Evolutionary conservation across 345 rosid genomes (phyloP), one percentile per base, ranked within the genome.

Genomic region (Linum trigynum): DNA sequence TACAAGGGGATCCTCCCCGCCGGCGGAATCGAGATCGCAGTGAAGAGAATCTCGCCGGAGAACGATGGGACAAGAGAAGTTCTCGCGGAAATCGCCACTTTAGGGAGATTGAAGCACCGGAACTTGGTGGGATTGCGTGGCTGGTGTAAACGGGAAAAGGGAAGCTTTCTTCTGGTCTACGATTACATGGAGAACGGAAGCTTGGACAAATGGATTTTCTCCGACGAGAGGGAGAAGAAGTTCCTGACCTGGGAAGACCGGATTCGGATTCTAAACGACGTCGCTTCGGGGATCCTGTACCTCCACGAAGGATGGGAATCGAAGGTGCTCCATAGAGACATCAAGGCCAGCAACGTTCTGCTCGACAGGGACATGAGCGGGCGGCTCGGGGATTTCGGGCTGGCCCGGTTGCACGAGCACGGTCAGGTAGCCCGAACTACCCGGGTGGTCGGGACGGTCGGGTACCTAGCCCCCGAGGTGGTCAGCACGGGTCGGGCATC

Each of bases 151-250:
- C 79, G 73, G 72, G 92, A 84, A 39, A 72, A 64, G 63, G 98
- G 95, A 17, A 76, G 58, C 15, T 84, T 92, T 77, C 79, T 92
- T 85, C 67, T 91, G 71, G 64, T 89, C 0, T 92, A 87, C 72
- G 98, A 83, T 78, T 91, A 85, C 70, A 84, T 84, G 90, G 90
- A 82, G 70, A 91, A 85, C 65, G 91, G 96, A 38, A 87, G 92
- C 65, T 79, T 85, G 63, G 95, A 89, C 69, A 66, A 71, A 55
- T 69, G 81, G 80, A 68, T 86, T 4, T 84, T 80, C 12, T 63
- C 69, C 8, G 85, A 81, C 23, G 82, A 63, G 55, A 73, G 10
- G 51, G 3, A 14, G 51, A 15, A 48, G 17, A 69, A 57, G 62
- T 69, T 72, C 64, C 69, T 81, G 75, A 77, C 80, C 2, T 84